Percentiles rank a stretch among this genome's conserved stretches.
Evolutionary conservation across 352 stramenopile genomes (phyloP).

Genomic region (Phytophthora meadii): DNA sequence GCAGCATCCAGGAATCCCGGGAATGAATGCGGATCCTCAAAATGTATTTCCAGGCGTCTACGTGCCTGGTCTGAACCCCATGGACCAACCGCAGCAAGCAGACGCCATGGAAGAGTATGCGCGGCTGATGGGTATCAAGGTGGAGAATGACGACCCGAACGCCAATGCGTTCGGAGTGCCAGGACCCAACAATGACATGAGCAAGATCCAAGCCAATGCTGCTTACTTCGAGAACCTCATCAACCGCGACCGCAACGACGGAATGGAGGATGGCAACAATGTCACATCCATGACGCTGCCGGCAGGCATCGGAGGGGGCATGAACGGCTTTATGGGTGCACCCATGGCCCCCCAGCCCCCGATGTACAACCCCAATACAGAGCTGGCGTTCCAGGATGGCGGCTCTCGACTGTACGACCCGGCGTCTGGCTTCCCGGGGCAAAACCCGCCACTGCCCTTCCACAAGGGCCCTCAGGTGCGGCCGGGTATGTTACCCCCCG

Average conservation of each 20-base stretch:
- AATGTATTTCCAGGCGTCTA: slow-evolving; percentile 56
- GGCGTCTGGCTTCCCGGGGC: slow-evolving; percentile 52
- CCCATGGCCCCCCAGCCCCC: slow-evolving; percentile 36
- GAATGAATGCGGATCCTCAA: slow-evolving; percentile 26
- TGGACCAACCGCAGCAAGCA: slow-evolving; percentile 56
- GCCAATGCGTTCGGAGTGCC: slow-evolving; percentile 47
- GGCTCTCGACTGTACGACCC: slow-evolving; percentile 79
- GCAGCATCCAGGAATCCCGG: slow-evolving; percentile 13
- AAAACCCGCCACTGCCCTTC: slow-evolving; percentile 48
- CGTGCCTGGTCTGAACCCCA: slow-evolving; percentile 46
- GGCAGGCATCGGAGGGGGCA: slow-evolving; percentile 67
- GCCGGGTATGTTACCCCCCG: slow-evolving; percentile 27
- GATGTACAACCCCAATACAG: slow-evolving; percentile 62
- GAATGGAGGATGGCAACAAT: slow-evolving; percentile 56
- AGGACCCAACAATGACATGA: slow-evolving; percentile 46
- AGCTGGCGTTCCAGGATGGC: slow-evolving; percentile 68
- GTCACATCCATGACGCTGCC: slow-evolving; percentile 73
- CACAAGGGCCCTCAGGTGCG: slow-evolving; percentile 49
- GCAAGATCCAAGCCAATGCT: slow-evolving; percentile 84
- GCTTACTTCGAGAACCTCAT: slow-evolving; percentile 85
- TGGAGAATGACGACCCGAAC: slow-evolving; percentile 60
- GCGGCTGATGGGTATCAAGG: slow-evolving; percentile 84
- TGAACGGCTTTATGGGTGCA: slow-evolving; percentile 56
- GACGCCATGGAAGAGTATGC: slow-evolving; percentile 84
- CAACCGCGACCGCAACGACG: slow-evolving; percentile 54